A percentile compares a stretch with the other conserved stretches of the same genome.
These are phyloP conservation scores for Neospermospora avenae DNA, from an alignment of 2,329 filamentous ascomycete species.

Conservation along the genomic window DNA sequence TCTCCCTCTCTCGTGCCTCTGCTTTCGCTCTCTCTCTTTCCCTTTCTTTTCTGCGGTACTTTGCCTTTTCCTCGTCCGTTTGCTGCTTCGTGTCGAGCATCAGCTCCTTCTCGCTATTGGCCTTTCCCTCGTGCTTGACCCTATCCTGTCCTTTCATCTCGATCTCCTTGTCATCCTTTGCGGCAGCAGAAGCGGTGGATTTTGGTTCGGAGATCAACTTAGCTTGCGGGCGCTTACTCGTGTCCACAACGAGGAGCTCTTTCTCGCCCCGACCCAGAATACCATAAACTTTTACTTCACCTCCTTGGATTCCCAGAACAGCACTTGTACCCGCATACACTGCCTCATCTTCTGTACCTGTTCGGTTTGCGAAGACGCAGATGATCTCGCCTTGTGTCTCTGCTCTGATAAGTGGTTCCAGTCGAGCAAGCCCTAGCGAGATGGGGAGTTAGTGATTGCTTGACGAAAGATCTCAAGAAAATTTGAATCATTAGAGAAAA, in stretches of 20 bases:
- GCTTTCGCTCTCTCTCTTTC: too few relatives aligned
- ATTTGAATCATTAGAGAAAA: too few relatives aligned
- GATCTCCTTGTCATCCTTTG: too few relatives aligned
- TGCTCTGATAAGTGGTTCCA: slow-evolving; percentile 60
- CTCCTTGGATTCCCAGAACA: slow-evolving; percentile 62
- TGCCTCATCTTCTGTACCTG: slow-evolving; percentile 58
- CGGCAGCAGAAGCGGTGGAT: slow-evolving; percentile 1
- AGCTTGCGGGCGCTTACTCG: slow-evolving; percentile 23
- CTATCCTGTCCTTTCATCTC: too few relatives aligned
- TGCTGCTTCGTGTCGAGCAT: too few relatives aligned
- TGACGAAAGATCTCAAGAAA: too few relatives aligned
- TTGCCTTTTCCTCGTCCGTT: too few relatives aligned
- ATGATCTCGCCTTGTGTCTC: slow-evolving; percentile 57
- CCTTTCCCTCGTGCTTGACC: too few relatives aligned
- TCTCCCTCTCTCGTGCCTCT: too few relatives aligned
- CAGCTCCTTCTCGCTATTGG: too few relatives aligned
- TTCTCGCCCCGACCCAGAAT: slow-evolving; percentile 67
- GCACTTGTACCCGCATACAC: slow-evolving; percentile 44
- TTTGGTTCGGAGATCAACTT: slow-evolving; percentile 26
- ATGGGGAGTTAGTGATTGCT: too few relatives aligned
- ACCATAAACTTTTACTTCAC: slow-evolving; percentile 66
- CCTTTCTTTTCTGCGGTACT: too few relatives aligned
- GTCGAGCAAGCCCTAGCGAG: slow-evolving; percentile 51
- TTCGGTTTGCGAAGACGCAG: slow-evolving; percentile 68
- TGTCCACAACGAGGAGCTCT: slow-evolving; percentile 66